These are phyloP conservation scores for Trichoderma sp. DNA, from an alignment of 2,329 filamentous ascomycete genomes.

Conservation along the genomic window DNA sequence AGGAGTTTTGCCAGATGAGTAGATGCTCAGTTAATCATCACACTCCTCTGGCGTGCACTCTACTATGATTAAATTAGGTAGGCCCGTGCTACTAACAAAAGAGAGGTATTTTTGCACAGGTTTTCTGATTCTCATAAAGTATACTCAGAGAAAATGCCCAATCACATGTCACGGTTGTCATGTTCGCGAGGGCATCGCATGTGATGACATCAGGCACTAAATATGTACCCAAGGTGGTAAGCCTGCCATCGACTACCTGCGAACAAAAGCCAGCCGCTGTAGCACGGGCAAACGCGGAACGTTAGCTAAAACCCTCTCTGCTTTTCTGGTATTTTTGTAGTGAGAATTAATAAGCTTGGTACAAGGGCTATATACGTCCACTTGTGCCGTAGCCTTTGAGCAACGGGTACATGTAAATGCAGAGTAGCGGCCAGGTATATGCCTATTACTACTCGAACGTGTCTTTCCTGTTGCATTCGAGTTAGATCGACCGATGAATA, in stretches of 20 bases:
- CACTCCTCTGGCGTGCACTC: not conserved
- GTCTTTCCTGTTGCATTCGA: not conserved
- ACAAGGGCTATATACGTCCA: not conserved
- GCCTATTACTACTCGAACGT: not conserved
- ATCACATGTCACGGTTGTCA: not conserved
- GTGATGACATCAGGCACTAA: not conserved
- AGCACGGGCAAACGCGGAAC: not conserved
- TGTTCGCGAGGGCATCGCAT: not conserved
- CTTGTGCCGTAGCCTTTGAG: not conserved
- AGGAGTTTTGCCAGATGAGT: not conserved
- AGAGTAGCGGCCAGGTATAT: not conserved
- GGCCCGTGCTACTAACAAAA: not conserved
- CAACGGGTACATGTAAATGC: no score
- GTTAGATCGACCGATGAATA: not conserved
- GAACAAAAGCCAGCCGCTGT: not conserved
- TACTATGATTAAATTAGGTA: not conserved
- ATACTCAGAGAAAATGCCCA: not conserved
- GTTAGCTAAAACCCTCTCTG: not conserved
- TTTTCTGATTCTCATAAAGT: not conserved
- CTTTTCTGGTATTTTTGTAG: not conserved
- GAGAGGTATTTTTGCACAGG: not conserved
- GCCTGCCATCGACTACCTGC: not conserved
- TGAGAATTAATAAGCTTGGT: not conserved
- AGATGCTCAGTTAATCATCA: no score
- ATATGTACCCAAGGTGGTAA: not conserved